A percentile compares a stretch with the other conserved stretches of the same genome.
Conservation (phyloP, 805 yeast genomes). For the Maudiozyma barnettii region DNA sequence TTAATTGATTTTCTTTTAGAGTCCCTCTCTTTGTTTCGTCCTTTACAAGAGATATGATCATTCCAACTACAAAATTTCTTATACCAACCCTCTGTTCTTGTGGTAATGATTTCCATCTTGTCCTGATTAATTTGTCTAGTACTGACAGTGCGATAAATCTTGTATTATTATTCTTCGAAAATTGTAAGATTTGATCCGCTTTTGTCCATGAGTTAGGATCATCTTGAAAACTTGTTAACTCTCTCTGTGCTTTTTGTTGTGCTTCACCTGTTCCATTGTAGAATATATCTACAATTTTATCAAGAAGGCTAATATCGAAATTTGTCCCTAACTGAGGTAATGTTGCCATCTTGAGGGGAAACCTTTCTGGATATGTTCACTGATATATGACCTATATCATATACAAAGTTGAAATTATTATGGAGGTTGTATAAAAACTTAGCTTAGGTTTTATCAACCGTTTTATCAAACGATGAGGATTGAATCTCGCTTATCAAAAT, state of each 20-base stretch:
- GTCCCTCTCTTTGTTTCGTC: slow-evolving; percentile 40
- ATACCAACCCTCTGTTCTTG: slow-evolving; percentile 81
- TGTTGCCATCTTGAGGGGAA: not conserved
- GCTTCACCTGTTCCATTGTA: slow-evolving; percentile 61
- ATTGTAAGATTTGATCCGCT: slow-evolving; percentile 77
- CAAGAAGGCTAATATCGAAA: slow-evolving; percentile 67
- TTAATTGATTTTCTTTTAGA: slow-evolving; percentile 64
- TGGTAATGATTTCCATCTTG: slow-evolving; percentile 87
- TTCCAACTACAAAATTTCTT: slow-evolving; percentile 81
- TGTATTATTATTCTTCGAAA: slow-evolving; percentile 65
- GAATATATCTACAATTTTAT: slow-evolving; percentile 73
- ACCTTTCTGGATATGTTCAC: not conserved
- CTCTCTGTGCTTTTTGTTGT: slow-evolving; percentile 58
- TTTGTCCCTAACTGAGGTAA: slow-evolving; percentile 48
- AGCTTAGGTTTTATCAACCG: too few species aligned
- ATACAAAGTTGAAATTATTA: too few species aligned
- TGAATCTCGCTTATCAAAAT: slow-evolving; percentile 37
- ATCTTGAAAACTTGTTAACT: slow-evolving; percentile 75
- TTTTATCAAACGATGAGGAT: too few species aligned
- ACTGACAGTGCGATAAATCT: slow-evolving; percentile 87
- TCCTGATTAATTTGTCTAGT: slow-evolving; percentile 75
- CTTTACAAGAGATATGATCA: slow-evolving; percentile 84
- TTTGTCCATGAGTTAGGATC: slow-evolving; percentile 89
- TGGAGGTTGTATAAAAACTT: too few species aligned
- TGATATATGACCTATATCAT: too few species aligned